These are phyloP conservation scores for Candida oleophila DNA, from an alignment of 805 yeast genomes.

Conservation along the genomic window DNA sequence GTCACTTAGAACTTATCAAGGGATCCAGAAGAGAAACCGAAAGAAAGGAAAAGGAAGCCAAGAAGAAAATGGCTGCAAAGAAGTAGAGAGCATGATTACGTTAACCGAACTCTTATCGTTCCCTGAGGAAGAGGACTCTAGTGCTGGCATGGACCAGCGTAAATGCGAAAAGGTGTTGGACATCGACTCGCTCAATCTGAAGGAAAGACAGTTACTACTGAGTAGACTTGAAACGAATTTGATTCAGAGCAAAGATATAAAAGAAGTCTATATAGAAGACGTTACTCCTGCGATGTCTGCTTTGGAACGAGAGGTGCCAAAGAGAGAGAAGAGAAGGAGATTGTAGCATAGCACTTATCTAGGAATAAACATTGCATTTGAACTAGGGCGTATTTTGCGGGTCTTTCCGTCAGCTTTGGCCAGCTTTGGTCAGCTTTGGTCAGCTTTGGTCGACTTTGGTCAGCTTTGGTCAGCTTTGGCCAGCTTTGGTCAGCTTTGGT, in stretches of 20 bases:
- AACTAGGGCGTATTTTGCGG: too few species aligned
- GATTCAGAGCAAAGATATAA: neutral
- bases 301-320: slow-evolving; percentile 9
- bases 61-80: slow-evolving; percentile 13
- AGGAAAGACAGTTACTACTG: neutral
- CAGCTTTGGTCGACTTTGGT: too few species aligned
- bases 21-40: slow-evolving; percentile 87
- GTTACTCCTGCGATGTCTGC: slow-evolving; percentile 12
- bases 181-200: neutral
- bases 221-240: neutral
- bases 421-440: too few species aligned
- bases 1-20: slow-evolving; percentile 86
- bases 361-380: neutral
- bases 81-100: neutral
- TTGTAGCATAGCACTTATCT: neutral
- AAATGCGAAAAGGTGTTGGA: neutral
- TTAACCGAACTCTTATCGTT: neutral
- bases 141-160: neutral
- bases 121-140: neutral
- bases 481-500: too few species aligned
- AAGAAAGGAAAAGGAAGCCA: slow-evolving; percentile 47
- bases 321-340: slow-evolving; percentile 3
- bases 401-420: too few species aligned
- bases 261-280: slow-evolving; percentile 2
- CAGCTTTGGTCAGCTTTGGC: too few species aligned